A percentile compares a stretch with the other conserved stretches of the same genome.
Conservation (phyloP, 306 rosid genomes). For the Astragalus membranaceus region DNA sequence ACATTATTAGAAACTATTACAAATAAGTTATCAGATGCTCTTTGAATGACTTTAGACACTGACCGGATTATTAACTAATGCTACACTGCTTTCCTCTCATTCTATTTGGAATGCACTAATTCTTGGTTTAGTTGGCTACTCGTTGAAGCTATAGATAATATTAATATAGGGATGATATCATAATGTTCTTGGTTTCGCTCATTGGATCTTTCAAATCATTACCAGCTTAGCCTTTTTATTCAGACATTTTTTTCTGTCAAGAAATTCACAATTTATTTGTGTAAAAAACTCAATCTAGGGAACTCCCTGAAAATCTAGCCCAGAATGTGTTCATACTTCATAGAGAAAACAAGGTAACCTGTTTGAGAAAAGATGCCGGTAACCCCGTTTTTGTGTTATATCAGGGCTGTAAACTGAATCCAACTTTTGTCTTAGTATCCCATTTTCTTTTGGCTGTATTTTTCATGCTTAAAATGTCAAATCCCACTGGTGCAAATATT, state of each 20-base stretch:
- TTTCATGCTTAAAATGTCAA: background rate
- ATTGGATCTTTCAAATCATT: background rate
- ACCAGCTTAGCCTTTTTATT: background rate
- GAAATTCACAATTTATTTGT: background rate
- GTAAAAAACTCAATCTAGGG: background rate
- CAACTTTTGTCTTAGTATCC: background rate
- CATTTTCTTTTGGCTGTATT: background rate
- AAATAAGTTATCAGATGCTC: slow-evolving; percentile 3
- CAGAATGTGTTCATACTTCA: background rate
- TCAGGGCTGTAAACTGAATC: background rate
- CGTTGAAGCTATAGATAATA: background rate
- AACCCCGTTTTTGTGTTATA: background rate
- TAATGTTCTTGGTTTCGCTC: background rate
- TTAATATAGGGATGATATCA: background rate
- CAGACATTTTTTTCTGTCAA: background rate
- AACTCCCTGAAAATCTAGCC: slow-evolving; percentile 1
- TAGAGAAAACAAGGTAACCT: slow-evolving; percentile 9
- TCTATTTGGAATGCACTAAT: slow-evolving; percentile 6
- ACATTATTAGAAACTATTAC: background rate
- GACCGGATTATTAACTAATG: background rate
- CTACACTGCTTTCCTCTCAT: background rate
- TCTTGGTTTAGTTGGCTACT: slow-evolving; percentile 3
- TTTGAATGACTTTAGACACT: slow-evolving; percentile 7
- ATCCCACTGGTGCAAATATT: background rate
- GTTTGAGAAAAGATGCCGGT: slow-evolving; percentile 1